Evolutionary conservation across 2,329 filamentous ascomycete genomes (phyloP).

Genomic region (Xylariaceae sp.): DNA sequence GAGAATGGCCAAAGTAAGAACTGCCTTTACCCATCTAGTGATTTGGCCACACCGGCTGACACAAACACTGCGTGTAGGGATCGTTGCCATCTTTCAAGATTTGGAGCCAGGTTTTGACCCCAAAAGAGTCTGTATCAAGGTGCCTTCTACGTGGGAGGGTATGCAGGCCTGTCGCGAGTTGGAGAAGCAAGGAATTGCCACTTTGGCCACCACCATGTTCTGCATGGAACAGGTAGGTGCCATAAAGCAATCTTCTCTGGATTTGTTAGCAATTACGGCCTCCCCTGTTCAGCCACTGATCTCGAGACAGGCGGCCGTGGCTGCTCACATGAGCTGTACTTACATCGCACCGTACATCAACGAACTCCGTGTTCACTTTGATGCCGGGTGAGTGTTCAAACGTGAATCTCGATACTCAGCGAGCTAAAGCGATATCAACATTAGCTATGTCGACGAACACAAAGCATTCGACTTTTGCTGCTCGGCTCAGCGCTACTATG

Average conservation of each 20-base stretch:
- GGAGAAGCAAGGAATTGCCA: constrained; percentile 49
- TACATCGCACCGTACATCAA: constrained; percentile 66
- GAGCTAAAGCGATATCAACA: constrained; percentile 31
- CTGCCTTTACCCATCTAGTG: neutral
- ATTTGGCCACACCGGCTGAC: too few relatives aligned
- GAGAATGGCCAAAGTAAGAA: constrained; percentile 45
- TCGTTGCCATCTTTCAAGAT: constrained; percentile 42
- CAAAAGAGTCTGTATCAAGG: constrained; percentile 56
- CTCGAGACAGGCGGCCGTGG: constrained; percentile 40
- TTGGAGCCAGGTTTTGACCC: constrained; percentile 40
- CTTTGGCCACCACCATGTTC: constrained; percentile 60
- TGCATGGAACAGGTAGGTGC: constrained; percentile 46
- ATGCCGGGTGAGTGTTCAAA: constrained; percentile 33
- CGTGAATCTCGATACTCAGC: neutral
- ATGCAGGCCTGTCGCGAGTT: constrained; percentile 54
- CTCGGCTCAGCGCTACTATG: constrained; percentile 49
- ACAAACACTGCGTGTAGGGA: constrained; percentile 33
- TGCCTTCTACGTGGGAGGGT: constrained; percentile 60
- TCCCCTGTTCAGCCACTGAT: too few relatives aligned
- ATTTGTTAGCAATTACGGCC: too few relatives aligned
- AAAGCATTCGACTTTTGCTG: constrained; percentile 48
- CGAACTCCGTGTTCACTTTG: constrained; percentile 59
- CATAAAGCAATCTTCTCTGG: neutral
- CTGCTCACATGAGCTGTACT: constrained; percentile 51
- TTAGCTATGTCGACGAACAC: constrained; percentile 44